Conservation (phyloP, 345 rosid genomes). For the Kandelia obovata region DNA sequence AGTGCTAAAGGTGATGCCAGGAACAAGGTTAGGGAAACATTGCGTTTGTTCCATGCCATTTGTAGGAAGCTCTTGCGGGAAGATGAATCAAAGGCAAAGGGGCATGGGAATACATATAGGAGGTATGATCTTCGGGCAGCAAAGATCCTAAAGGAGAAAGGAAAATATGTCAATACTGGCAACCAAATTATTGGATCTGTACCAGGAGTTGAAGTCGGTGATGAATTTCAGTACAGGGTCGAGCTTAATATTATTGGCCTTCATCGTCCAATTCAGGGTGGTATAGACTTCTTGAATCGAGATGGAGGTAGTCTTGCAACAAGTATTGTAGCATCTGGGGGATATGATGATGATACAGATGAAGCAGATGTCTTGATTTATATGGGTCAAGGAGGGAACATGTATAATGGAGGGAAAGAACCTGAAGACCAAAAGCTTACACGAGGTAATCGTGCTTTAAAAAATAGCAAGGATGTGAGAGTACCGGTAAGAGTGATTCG, state of each 20-base stretch:
- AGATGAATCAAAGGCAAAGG: constrained; percentile 50
- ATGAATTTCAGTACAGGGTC: constrained; percentile 70
- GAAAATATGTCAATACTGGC: constrained; percentile 37
- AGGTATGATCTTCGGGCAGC: constrained; percentile 68
- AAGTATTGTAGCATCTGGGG: constrained; percentile 69
- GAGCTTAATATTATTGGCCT: constrained; percentile 73
- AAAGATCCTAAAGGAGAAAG: constrained; percentile 51
- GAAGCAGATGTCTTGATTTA: constrained; percentile 55
- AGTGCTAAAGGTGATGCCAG: constrained; percentile 31
- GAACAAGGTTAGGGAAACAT: constrained; percentile 65
- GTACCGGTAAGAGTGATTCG: constrained; percentile 73
- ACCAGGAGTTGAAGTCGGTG: constrained; percentile 82
- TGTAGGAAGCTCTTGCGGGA: constrained; percentile 67
- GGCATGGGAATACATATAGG: not conserved
- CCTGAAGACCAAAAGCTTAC: constrained; percentile 74
- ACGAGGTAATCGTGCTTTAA: constrained; percentile 70
- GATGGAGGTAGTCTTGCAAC: constrained; percentile 46
- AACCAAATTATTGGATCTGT: constrained; percentile 55
- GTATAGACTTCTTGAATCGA: constrained; percentile 62
- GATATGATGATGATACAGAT: constrained; percentile 58
- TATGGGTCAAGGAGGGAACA: constrained; percentile 78
- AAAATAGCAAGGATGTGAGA: constrained; percentile 40
- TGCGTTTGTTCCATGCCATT: constrained; percentile 64
- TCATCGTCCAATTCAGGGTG: constrained; percentile 58
- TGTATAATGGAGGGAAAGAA: constrained; percentile 42